Percentiles rank a stretch among this genome's conserved stretches.
These are phyloP conservation scores for Globisporangium cystogenes DNA, from an alignment of 352 stramenopile species.

Conservation along the genomic window DNA sequence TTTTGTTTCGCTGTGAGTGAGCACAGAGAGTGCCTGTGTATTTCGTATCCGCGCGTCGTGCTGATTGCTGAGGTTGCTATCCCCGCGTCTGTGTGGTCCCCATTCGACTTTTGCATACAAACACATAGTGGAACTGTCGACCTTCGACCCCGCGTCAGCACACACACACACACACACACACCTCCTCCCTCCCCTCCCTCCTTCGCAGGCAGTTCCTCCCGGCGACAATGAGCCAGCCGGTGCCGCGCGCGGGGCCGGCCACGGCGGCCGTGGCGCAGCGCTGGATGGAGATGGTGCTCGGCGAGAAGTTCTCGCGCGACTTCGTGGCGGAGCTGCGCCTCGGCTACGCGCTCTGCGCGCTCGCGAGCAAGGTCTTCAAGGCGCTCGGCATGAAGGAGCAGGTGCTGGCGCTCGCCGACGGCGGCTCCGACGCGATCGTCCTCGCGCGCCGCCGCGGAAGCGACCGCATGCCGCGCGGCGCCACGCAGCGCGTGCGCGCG, in stretches of 20 bases:
- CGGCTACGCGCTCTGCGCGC: conserved; percentile 55
- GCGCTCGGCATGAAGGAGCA: conserved; percentile 75
- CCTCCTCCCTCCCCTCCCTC: background rate
- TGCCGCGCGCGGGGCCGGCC: no score
- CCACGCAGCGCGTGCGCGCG: conserved; percentile 45
- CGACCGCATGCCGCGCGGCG: conserved; percentile 7
- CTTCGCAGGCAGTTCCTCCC: no score
- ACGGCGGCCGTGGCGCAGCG: conserved; percentile 44
- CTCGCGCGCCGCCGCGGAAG: background rate
- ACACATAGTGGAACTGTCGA: background rate
- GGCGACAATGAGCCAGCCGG: background rate
- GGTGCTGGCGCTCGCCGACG: conserved; percentile 10
- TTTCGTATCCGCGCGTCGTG: background rate
- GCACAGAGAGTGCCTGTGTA: no score
- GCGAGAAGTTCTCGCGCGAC: conserved; percentile 54
- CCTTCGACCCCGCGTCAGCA: no score
- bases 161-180: no score
- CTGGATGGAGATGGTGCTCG: conserved; percentile 88
- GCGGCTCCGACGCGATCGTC: background rate
- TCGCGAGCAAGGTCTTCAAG: conserved; percentile 70
- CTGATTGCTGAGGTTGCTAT: background rate
- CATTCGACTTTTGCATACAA: background rate
- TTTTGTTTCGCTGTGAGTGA: background rate
- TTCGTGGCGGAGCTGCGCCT: conserved; percentile 52
- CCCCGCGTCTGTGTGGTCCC: background rate